Evolutionary conservation across 768 basidiomycete genomes (phyloP).

Genomic region (Lactifluus subvellereus): DNA sequence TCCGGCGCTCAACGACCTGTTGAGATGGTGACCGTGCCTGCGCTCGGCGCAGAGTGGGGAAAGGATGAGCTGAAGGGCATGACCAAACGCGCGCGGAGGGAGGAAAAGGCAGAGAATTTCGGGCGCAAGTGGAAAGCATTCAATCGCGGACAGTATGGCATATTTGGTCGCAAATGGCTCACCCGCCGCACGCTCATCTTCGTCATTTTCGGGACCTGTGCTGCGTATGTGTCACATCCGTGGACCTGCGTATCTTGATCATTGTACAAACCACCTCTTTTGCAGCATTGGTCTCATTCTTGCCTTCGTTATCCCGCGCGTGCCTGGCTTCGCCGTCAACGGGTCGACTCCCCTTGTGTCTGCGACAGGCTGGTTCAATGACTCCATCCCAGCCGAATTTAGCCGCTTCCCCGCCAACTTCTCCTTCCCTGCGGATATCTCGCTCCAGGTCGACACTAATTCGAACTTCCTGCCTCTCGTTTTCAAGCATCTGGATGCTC

Average conservation of each 20-base stretch:
- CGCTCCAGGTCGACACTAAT: conserved; percentile 70
- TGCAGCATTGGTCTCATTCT: conserved; percentile 60
- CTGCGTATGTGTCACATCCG: conserved; percentile 38
- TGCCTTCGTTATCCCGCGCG: conserved; percentile 78
- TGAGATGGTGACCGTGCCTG: conserved; percentile 89
- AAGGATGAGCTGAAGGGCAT: conserved; percentile 70
- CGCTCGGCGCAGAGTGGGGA: conserved; percentile 87
- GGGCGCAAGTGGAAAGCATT: conserved; percentile 64
- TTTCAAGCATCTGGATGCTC: conserved; percentile 60
- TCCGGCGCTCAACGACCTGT: conserved; percentile 44
- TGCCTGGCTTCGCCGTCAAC: conserved; percentile 66
- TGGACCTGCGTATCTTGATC: conserved; percentile 4
- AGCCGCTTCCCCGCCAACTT: conserved; percentile 82
- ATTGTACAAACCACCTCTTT: neutral
- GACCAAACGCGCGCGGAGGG: conserved; percentile 64
- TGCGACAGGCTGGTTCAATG: conserved; percentile 55
- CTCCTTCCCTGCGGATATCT: conserved; percentile 72
- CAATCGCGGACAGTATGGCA: conserved; percentile 72
- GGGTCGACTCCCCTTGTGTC: conserved; percentile 46
- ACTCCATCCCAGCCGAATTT: conserved; percentile 56
- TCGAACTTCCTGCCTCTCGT: conserved; percentile 73
- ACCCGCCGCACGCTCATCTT: conserved; percentile 70
- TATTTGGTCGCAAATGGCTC: conserved; percentile 69
- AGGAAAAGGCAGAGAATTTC: conserved; percentile 51
- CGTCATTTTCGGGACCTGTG: conserved; percentile 55